phyloP scores from a whole-genome alignment of 257 asterid species.

The Solanum raphanifolium region DNA sequence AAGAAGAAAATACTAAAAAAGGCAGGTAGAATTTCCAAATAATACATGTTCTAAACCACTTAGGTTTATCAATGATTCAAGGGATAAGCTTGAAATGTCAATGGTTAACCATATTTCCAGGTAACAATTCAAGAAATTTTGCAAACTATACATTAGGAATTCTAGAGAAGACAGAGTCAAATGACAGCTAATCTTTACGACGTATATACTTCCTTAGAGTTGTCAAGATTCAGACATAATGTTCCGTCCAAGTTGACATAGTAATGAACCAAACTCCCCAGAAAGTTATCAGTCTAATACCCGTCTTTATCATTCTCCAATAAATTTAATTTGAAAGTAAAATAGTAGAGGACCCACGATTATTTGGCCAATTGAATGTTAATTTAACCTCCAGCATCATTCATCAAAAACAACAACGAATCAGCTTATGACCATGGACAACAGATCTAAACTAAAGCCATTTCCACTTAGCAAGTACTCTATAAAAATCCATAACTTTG shows the following conservation, averaged over 20 bases:
- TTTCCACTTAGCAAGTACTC: not conserved
- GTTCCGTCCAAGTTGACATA: not conserved
- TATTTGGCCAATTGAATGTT: not conserved
- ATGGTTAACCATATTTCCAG: not conserved
- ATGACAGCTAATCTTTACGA: not conserved
- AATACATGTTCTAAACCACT: not conserved
- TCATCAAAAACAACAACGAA: not conserved
- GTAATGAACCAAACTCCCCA: not conserved
- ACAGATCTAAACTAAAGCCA: not conserved
- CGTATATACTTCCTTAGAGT: not conserved
- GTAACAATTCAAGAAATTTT: not conserved
- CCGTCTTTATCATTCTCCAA: not conserved
- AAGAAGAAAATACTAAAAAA: not conserved
- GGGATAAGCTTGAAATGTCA: not conserved
- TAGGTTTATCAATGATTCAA: not conserved
- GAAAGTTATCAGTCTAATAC: not conserved
- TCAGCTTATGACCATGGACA: not conserved
- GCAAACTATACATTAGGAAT: not conserved
- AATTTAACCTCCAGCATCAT: not conserved
- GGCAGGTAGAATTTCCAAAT: not conserved
- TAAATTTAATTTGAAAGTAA: not conserved
- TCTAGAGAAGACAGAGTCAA: not conserved
- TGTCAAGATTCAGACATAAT: not conserved
- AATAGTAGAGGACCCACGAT: not conserved
- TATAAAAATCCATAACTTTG: not conserved